Evolutionary conservation across 1,139 yeast species (phyloP), one percentile per base, ranked within the genome.

Genomic region (Geotrichum restrictum): DNA sequence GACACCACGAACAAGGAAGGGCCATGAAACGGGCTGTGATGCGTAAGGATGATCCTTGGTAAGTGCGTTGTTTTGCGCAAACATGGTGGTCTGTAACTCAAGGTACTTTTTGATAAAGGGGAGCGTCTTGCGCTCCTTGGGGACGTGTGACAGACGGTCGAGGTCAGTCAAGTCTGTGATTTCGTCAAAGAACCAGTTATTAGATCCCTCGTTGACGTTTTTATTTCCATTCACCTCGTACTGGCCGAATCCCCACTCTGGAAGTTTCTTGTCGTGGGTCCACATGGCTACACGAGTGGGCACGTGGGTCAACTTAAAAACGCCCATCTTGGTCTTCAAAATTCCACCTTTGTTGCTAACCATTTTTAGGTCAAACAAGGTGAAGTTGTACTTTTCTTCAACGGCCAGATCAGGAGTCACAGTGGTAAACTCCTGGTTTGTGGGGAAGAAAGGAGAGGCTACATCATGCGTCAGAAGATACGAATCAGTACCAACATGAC

Each of bases 161-260:
- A 78, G 73, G 57, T 85, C 95, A 16, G 71, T 70, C 60, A 93
- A 67, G 56, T 80, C 82, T 31, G 82, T 71, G 61, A 93, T 88
- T n/a, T 76, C 74, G 57, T 88, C 95, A 60, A 91, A 73, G 51
- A 65, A 67, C 98, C 98, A 93, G 37, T 77, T 71, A 64, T 87
- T 88, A 51, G 81, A 79, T 33, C 74, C 64, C 49, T 86, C 95
- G 40, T 69, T 77, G 32, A 85, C 68, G 67, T 88, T 85, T 68
- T 93, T 93, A 74, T 86, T 88, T 64, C 98, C 98, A 67, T 94
- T 88, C 57, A 94, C 89, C 72, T 94, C 99, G 67, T 85, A 91
- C 66, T 93, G 98, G 49, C 76, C 74, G 66, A 83, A 85, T 1
- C 85, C 98, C 99, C 99, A 94, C 8, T 88, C 97, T 18, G 98